Conservation (phyloP, 2,329 filamentous ascomycete genomes). For the Zalaria obscura region DNA sequence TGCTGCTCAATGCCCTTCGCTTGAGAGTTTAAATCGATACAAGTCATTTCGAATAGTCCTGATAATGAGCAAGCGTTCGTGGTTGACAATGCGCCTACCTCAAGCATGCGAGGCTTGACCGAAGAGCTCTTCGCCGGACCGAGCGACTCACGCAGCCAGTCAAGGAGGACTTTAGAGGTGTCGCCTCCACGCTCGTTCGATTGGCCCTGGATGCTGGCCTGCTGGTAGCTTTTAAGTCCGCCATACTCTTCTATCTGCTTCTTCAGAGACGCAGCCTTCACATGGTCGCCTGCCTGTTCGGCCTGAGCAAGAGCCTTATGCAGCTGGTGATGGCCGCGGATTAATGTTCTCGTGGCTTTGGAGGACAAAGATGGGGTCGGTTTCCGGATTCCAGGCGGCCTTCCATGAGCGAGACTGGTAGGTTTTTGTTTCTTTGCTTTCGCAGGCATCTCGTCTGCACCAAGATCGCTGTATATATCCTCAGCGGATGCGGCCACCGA, state of each 20-base stretch:
- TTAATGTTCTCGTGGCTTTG: conserved; percentile 42
- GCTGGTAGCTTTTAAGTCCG: conserved; percentile 45
- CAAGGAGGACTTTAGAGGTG: conserved; percentile 43
- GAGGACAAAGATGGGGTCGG: conserved; percentile 33
- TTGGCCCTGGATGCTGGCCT: conserved; percentile 48
- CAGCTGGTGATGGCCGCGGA: conserved; percentile 45
- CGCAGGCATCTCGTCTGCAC: not conserved
- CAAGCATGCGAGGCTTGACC: conserved; percentile 52
- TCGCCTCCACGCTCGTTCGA: conserved; percentile 48
- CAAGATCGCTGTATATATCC: not conserved
- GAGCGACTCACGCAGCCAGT: conserved; percentile 34
- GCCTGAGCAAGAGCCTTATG: conserved; percentile 43
- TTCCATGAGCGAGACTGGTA: conserved; percentile 27
- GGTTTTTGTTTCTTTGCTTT: conserved; percentile 18
- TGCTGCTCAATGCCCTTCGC: conserved; percentile 68
- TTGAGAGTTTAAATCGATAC: conserved; percentile 87
- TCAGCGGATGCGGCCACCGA: not conserved
- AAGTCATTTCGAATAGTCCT: conserved; percentile 54
- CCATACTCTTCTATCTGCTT: conserved; percentile 40
- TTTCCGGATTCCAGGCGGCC: conserved; percentile 28
- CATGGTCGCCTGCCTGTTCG: conserved; percentile 24
- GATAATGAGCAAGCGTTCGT: conserved; percentile 72
- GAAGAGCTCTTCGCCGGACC: not conserved
- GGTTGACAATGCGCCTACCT: conserved; percentile 77
- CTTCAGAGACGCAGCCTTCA: conserved; percentile 28